A percentile compares a stretch with the other conserved stretches of the same genome.
These are phyloP conservation scores for Yamadazyma tumulicola DNA, from an alignment of 805 yeast genomes.

Conservation along the genomic window DNA sequence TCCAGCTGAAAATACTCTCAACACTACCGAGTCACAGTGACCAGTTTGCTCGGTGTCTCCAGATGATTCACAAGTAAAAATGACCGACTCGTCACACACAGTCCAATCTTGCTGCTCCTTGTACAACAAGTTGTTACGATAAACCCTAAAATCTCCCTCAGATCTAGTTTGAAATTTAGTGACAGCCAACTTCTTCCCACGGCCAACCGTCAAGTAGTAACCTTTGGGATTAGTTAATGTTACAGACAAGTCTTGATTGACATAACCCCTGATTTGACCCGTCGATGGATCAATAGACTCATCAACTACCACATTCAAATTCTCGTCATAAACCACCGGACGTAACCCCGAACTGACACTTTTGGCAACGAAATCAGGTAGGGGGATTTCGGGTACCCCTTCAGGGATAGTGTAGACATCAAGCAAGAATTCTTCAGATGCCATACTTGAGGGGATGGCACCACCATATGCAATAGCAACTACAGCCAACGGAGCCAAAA, in stretches of 20 bases:
- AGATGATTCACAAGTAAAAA: not conserved
- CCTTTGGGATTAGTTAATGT: not conserved
- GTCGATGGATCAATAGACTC: conserved; percentile 2
- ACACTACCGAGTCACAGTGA: conserved; percentile 2
- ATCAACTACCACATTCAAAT: conserved; percentile 6
- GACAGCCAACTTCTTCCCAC: not conserved
- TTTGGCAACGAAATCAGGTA: not conserved
- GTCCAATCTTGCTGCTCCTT: conserved; percentile 3
- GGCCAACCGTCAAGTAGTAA: conserved; percentile 1
- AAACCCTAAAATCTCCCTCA: conserved; percentile 4
- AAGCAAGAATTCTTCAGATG: conserved; percentile 6
- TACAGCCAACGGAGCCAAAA: not conserved
- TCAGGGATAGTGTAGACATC: conserved; percentile 7
- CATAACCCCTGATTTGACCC: conserved; percentile 6
- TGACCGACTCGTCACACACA: conserved; percentile 1
- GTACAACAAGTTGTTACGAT: conserved; percentile 4
- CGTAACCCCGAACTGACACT: conserved; percentile 4
- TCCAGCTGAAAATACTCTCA: conserved; percentile 2
- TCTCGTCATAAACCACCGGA: conserved; percentile 5
- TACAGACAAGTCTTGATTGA: conserved; percentile 7
- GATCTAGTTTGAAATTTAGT: conserved; percentile 1
- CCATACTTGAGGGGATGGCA: not conserved
- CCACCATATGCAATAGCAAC: not conserved
- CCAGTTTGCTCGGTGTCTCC: too few relatives aligned
- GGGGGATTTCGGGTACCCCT: too few relatives aligned